Conservation (phyloP, 2,329 filamentous ascomycete species). For the Ophiostoma quercus region DNA sequence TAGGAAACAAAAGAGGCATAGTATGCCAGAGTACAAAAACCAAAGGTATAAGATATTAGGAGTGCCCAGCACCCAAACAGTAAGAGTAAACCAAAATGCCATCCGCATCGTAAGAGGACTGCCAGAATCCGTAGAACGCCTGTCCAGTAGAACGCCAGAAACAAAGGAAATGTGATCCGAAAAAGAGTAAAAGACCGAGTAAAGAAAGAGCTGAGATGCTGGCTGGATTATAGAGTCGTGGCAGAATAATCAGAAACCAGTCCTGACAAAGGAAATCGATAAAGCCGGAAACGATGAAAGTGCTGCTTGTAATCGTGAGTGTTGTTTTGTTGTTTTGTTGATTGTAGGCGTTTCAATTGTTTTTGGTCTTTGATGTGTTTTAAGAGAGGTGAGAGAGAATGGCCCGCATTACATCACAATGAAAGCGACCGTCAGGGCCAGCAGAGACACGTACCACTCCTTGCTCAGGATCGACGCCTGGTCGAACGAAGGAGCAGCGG, state of each 20-base stretch:
- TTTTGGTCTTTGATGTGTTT: background rate
- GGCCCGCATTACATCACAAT: conserved; percentile 17
- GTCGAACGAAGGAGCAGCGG: conserved; percentile 16
- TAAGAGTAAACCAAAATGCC: background rate
- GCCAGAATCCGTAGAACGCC: conserved; percentile 10
- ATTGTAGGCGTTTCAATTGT: conserved; percentile 3
- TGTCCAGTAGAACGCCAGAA: background rate
- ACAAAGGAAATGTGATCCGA: background rate
- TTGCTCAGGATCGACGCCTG: conserved; percentile 19
- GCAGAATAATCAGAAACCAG: background rate
- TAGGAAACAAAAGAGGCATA: background rate
- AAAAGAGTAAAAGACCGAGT: background rate
- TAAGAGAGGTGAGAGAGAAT: background rate
- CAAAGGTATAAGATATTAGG: conserved; percentile 15
- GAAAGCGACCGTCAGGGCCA: conserved; percentile 21
- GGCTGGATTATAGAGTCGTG: background rate
- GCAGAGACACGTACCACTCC: conserved; percentile 22
- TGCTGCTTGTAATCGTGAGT: background rate
- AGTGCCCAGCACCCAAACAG: conserved; percentile 18
- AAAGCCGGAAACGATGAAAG: background rate
- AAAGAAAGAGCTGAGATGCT: background rate
- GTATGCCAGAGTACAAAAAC: background rate
- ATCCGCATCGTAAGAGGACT: background rate
- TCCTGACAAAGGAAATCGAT: conserved; percentile 7
- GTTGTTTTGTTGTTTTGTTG: background rate